Evolutionary conservation across 2,329 filamentous ascomycete genomes (phyloP), one percentile per base, ranked within the genome.

Genomic region (Alternaria triticina): DNA sequence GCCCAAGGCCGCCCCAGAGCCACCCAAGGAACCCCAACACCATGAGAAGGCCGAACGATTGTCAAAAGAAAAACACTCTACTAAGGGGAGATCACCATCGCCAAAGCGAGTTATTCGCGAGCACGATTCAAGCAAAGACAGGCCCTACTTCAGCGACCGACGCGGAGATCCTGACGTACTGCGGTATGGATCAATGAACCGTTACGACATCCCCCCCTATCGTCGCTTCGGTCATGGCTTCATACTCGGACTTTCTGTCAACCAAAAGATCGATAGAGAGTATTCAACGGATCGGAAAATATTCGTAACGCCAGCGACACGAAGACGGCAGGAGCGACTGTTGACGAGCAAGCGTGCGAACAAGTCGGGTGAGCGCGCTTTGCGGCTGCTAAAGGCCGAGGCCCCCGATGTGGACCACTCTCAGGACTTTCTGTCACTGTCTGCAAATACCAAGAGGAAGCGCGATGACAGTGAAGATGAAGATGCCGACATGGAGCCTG

Each of bases 131-230:
- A 12, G 36, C 12, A 47, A 64, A 23, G 64, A 59, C 6, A 72
- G 68, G 25, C 9, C 52, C 9, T 77, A 72, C 51, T 72, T 74
- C 52, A 74, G 71, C 55, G 95, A 98, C 79, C 88, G 83, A 45
- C 89, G 88, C 73, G 94, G 95, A 0, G 95, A 98, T 72, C 83
- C 86, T 5, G 86, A 93, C 51, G 93, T 96, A 68, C 79, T 91
- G 47, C 86, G 86, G 25, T 97, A 94, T 76, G 92, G 92, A 2
- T 86, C 87, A 27, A 85, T 91, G 43, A 89, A 97, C 75, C 88
- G 87, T 36, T 91, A 91, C 67, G 87, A 86, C 57, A 81, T 96
- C 11, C 93, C 94, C 0, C 72, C 80, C 3, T 97, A 96, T 75
- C 85, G 86, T 64, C 89, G 93, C 6, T 82, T 83, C 64, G 92